A percentile compares a stretch with the other conserved stretches of the same genome.
phyloP scores from a whole-genome alignment of 2,329 filamentous ascomycete genomes.

The Colletotrichum sp. region DNA sequence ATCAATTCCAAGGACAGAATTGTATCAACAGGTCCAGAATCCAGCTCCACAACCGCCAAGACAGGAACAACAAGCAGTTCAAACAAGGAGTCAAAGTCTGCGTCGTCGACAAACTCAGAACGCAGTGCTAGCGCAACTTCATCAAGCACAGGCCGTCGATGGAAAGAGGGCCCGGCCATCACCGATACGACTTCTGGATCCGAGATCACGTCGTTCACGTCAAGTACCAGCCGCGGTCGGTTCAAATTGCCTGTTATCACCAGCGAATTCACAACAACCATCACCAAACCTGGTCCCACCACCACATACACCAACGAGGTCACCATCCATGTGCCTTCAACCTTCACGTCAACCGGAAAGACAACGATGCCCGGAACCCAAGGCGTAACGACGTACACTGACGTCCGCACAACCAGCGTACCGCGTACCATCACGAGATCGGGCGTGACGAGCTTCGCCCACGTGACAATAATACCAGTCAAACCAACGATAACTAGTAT shows the following conservation, averaged over 20 bases:
- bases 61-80: background rate
- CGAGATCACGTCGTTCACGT: background rate
- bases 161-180: background rate
- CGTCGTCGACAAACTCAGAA: background rate
- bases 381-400: background rate
- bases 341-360: background rate
- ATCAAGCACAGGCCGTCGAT: background rate
- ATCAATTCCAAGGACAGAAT: background rate
- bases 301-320: background rate
- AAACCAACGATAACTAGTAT: background rate
- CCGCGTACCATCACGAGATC: background rate
- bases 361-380: background rate
- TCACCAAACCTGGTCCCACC: background rate
- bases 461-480: background rate
- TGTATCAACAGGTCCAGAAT: background rate
- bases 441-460: background rate
- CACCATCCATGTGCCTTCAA: background rate
- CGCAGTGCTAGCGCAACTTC: background rate
- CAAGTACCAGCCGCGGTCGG: background rate
- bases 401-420: background rate
- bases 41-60: background rate
- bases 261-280: background rate
- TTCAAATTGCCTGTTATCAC: background rate
- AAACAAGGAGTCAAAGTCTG: background rate
- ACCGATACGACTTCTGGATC: background rate